Conservation (phyloP, 23 red algal genomes). For the Cyanidiococcus yangmingshanensis region DNA sequence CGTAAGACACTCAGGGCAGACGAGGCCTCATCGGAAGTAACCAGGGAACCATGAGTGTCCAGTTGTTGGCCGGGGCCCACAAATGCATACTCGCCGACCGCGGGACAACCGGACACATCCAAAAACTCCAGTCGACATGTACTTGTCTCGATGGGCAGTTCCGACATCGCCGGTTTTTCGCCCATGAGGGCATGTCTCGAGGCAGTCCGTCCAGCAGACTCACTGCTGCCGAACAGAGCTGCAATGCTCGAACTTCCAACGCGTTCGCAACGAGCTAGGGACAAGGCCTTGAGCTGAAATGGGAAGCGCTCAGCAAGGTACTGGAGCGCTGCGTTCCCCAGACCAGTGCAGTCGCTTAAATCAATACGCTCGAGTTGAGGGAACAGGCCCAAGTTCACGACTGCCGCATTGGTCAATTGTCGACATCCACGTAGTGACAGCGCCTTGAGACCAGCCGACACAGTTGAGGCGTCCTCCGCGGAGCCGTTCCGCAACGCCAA, state of each 20-base stretch:
- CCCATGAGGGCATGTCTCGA: not conserved
- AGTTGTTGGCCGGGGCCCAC: not conserved
- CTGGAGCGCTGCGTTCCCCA: not conserved
- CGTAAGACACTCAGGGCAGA: not conserved
- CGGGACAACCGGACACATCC: not conserved
- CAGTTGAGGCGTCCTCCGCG: not conserved
- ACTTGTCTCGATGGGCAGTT: not conserved
- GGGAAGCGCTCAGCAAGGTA: not conserved
- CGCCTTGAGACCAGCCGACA: not conserved
- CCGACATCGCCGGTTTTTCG: not conserved
- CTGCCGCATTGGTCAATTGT: not conserved
- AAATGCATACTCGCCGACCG: not conserved
- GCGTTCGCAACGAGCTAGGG: not conserved
- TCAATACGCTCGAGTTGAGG: not conserved
- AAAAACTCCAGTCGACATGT: not conserved
- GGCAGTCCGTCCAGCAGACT: not conserved
- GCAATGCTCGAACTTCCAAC: not conserved
- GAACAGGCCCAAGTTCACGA: not conserved
- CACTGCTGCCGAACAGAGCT: not conserved
- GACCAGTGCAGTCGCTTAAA: not conserved
- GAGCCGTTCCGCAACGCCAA: not conserved
- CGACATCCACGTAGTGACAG: not conserved
- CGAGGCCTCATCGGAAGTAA: not conserved
- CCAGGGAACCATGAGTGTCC: not conserved
- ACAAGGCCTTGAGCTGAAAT: not conserved